Conservation (phyloP, 1,139 yeast genomes). For the Saccharomyces hybrid region DNA sequence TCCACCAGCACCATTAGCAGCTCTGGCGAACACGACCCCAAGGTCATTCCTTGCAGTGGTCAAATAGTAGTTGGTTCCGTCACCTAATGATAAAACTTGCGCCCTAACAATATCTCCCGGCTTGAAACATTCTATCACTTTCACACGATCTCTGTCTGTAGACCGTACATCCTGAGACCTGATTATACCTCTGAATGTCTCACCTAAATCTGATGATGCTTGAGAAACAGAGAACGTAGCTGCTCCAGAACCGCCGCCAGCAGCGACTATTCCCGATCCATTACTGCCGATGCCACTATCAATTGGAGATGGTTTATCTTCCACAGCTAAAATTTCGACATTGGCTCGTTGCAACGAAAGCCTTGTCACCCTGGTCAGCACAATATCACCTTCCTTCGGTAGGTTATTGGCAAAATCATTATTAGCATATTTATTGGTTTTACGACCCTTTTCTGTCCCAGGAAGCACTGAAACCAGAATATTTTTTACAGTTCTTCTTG, state of each 20-base stretch:
- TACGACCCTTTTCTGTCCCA: conserved; percentile 11
- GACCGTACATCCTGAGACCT: conserved; percentile 84
- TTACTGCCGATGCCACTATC: conserved; percentile 65
- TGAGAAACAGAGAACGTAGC: conserved; percentile 40
- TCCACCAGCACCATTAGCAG: conserved; percentile 62
- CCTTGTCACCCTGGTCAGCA: conserved; percentile 65
- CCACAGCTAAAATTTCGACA: conserved; percentile 78
- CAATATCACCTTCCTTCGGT: conserved; percentile 81
- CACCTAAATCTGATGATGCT: conserved; percentile 66
- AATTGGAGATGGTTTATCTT: conserved; percentile 41
- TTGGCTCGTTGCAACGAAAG: conserved; percentile 61
- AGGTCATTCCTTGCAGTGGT: conserved; percentile 85
- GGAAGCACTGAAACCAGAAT: conserved; percentile 15
- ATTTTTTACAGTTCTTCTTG: conserved; percentile 13
- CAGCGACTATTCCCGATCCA: conserved; percentile 40
- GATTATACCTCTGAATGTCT: conserved; percentile 83
- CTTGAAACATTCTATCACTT: conserved; percentile 65
- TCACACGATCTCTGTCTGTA: conserved; percentile 83
- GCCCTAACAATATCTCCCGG: conserved; percentile 95
- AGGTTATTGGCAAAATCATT: conserved; percentile 43
- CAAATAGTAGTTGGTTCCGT: conserved; percentile 83
- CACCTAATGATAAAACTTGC: conserved; percentile 75
- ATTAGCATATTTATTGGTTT: conserved; percentile 16
- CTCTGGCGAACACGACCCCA: conserved; percentile 86
- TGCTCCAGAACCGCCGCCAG: conserved; percentile 56